phyloP scores from a whole-genome alignment of 148 eudicot species.

The Cornus florida region DNA sequence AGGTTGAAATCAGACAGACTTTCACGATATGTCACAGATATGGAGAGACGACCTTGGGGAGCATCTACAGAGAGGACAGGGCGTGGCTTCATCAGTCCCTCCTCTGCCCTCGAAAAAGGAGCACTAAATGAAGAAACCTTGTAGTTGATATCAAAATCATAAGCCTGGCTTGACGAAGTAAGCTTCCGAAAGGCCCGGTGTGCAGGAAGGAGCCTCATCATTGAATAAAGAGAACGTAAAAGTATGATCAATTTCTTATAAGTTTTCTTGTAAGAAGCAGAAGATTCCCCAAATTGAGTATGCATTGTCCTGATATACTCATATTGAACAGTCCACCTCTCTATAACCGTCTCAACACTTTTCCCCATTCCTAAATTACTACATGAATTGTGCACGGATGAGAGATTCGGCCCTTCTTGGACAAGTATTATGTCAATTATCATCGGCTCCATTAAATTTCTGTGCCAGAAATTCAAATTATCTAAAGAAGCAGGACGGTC shows the following conservation, averaged over 20 bases:
- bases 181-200: slow-evolving; percentile 65
- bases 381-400: slow-evolving; percentile 24
- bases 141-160: slow-evolving; percentile 70
- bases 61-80: slow-evolving; percentile 69
- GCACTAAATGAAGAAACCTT: slow-evolving; percentile 75
- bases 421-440: slow-evolving; percentile 77
- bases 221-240: slow-evolving; percentile 69
- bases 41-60: slow-evolving; percentile 73
- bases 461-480: slow-evolving; percentile 73
- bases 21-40: slow-evolving; percentile 73
- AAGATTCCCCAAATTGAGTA: slow-evolving; percentile 48
- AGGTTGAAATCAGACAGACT: slow-evolving; percentile 64
- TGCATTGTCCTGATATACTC: slow-evolving; percentile 46
- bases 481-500: slow-evolving; percentile 86
- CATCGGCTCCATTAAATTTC: slow-evolving; percentile 93
- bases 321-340: slow-evolving; percentile 92
- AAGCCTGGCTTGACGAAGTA: slow-evolving; percentile 45
- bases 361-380: slow-evolving; percentile 33
- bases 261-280: slow-evolving; percentile 69
- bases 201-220: slow-evolving; percentile 93
- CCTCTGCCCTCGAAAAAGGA: slow-evolving; percentile 81
- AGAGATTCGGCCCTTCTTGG: slow-evolving; percentile 40
- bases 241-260: slow-evolving; percentile 91
- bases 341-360: slow-evolving; percentile 69
- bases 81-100: slow-evolving; percentile 68